phyloP scores from a whole-genome alignment of 306 rosid genomes.

The Biancaea sappan region DNA sequence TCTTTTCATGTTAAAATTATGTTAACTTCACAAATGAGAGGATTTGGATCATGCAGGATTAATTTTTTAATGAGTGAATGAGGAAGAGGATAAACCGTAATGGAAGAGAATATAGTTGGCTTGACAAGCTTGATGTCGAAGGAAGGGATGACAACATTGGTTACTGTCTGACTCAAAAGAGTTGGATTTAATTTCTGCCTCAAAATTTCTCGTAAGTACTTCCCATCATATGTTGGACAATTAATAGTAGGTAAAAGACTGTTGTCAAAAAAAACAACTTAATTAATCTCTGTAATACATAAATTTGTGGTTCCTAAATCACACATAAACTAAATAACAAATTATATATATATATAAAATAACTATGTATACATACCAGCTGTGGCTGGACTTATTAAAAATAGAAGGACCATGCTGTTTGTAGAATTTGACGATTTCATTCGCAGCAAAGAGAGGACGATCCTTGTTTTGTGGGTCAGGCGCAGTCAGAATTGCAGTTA shows the following conservation, averaged over 20 bases:
- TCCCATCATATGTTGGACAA: background rate
- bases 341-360: no score
- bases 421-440: background rate
- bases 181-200: background rate
- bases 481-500: background rate
- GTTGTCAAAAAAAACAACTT: background rate
- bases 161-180: background rate
- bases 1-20: no score
- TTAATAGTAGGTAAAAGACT: background rate
- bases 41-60: no score
- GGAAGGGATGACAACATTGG: conserved; percentile 9
- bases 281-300: no score
- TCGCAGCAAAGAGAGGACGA: background rate
- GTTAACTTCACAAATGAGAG: no score
- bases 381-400: background rate
- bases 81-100: background rate
- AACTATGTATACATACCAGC: background rate
- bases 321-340: no score
- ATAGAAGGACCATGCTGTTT: conserved; percentile 3
- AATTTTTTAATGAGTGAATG: no score
- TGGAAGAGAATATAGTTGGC: conserved; percentile 4
- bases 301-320: no score
- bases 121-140: conserved; percentile 11
- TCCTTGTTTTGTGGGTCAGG: background rate
- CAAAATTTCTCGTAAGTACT: background rate